These are phyloP conservation scores for Aspergillus sp. DNA, from an alignment of 2,329 filamentous ascomycete genomes.

Conservation along the genomic window DNA sequence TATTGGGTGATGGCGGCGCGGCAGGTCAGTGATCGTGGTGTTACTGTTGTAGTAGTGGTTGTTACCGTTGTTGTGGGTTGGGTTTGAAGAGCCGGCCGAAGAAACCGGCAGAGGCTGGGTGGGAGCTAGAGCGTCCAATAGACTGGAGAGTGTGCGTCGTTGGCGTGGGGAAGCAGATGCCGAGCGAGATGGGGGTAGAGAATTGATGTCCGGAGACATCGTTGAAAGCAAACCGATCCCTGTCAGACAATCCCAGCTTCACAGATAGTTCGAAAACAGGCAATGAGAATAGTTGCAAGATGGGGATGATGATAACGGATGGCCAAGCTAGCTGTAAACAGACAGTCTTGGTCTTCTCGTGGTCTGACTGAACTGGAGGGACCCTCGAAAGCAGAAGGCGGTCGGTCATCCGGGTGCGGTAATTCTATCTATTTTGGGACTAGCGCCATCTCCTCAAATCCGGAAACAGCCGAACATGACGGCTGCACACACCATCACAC, in stretches of 20 bases:
- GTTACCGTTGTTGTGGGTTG: constrained; percentile 15
- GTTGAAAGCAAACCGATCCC: neutral
- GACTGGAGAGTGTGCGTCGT: constrained; percentile 29
- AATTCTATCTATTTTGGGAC: neutral
- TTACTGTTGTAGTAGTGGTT: constrained; percentile 56
- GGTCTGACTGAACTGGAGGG: neutral
- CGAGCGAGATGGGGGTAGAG: constrained; percentile 60
- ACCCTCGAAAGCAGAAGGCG: constrained; percentile 1
- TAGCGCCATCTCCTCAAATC: neutral
- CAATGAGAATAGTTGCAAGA: neutral
- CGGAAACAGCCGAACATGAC: constrained; percentile 9
- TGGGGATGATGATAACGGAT: neutral
- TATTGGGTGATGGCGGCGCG: constrained; percentile 33
- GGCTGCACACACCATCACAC: neutral
- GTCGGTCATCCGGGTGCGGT: neutral
- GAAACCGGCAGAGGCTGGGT: constrained; percentile 6
- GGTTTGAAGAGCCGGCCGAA: constrained; percentile 7
- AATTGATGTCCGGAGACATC: constrained; percentile 76
- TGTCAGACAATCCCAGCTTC: neutral
- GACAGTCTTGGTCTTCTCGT: neutral
- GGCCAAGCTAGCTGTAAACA: neutral
- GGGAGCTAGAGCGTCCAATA: constrained; percentile 64
- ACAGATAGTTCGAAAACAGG: neutral
- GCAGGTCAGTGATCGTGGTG: constrained; percentile 71
- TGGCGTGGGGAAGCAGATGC: constrained; percentile 39